A percentile compares a stretch with the other conserved stretches of the same genome.
Evolutionary conservation across 192 early-diverging fungal genomes (phyloP).

Genomic region (Thamnidium elegans): DNA sequence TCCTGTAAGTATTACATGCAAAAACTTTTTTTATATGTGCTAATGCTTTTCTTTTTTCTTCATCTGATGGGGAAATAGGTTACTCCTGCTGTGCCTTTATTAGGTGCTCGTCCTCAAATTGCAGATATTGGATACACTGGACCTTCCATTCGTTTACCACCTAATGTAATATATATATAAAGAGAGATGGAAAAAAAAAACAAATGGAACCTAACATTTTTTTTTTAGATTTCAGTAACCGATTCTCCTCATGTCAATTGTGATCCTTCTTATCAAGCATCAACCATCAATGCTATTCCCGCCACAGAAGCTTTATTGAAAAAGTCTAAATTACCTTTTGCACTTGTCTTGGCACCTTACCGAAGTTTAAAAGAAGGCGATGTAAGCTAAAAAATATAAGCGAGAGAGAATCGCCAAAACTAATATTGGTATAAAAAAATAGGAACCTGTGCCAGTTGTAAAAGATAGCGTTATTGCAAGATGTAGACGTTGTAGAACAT

Average conservation of each 20-base stretch:
- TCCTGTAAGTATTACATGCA: conserved; percentile 2
- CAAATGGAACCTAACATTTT: background rate
- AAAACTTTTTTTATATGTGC: conserved; percentile 14
- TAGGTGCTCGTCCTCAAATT: conserved; percentile 50
- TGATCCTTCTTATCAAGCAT: conserved; percentile 79
- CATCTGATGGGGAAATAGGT: conserved; percentile 5
- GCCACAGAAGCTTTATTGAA: conserved; percentile 75
- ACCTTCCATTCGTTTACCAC: conserved; percentile 50
- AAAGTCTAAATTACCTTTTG: conserved; percentile 90
- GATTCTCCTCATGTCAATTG: conserved; percentile 61
- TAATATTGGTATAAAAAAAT: background rate
- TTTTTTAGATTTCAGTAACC: conserved; percentile 45
- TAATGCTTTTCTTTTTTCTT: conserved; percentile 7
- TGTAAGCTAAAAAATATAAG: conserved; percentile 37
- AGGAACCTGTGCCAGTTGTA: conserved; percentile 81
- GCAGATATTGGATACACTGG: conserved; percentile 40
- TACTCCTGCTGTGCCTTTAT: conserved; percentile 42
- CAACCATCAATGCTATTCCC: conserved; percentile 88
- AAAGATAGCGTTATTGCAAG: conserved; percentile 89
- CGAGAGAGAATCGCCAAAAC: background rate
- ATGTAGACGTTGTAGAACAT: conserved; percentile 91
- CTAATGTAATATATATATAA: conserved; percentile 40
- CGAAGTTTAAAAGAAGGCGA: conserved; percentile 69
- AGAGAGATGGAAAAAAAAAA: background rate
- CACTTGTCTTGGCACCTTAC: conserved; percentile 88